Base-by-base conservation (phyloP, 2,329 filamentous ascomycete species). In the Hymenoscyphus fructigenus region DNA sequence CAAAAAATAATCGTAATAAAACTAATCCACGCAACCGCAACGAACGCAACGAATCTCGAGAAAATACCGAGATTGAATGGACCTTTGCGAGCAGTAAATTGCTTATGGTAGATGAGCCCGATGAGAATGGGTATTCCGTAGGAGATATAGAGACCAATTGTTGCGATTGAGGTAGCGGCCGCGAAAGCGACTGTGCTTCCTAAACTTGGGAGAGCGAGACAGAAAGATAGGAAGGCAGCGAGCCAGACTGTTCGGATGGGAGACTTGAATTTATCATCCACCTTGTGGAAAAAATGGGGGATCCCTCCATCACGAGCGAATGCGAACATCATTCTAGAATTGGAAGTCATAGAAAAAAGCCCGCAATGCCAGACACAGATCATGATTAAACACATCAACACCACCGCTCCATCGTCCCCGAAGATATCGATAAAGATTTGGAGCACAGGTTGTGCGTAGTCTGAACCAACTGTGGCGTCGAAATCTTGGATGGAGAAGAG, bases 341-440 rank as follows among this genome's bases (percentile, higher is more conserved):
- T 86, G 59, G 78, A 81, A 0, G 84, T 87, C 77, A 88, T 78
- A 60, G 79, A 82, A 71, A 87, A 87, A 0, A 87, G 77, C 0
- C 84, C 85, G 65, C 84, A 86, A 71, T 87, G 85, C 85, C 85
- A 87, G 3, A 87, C 82, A 63, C 85, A 87, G 36, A 87, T 75
- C 68, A 87, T 85, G 66, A 87, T 79, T 15, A 59, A 74, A 0
- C 76, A 79, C 75, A 87, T 85, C 7, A 86, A 72, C 1, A 78
- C 84, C 9, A 87, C 79, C 0, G 84, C 85, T 3, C 84, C 84
- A 57, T 83, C 76, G 63, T 84, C 79, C 3, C 84, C 84, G 65
- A 84, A 84, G 2, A 85, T 74, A 69, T 87, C 84, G 15, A 86
- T 78, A 23, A 87, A 77, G 47, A 87, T 87, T 74, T 86, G 84